Evolutionary conservation across 805 yeast genomes (phyloP), one percentile per base, ranked within the genome.

Genomic region (Clavispora phyllophila): DNA sequence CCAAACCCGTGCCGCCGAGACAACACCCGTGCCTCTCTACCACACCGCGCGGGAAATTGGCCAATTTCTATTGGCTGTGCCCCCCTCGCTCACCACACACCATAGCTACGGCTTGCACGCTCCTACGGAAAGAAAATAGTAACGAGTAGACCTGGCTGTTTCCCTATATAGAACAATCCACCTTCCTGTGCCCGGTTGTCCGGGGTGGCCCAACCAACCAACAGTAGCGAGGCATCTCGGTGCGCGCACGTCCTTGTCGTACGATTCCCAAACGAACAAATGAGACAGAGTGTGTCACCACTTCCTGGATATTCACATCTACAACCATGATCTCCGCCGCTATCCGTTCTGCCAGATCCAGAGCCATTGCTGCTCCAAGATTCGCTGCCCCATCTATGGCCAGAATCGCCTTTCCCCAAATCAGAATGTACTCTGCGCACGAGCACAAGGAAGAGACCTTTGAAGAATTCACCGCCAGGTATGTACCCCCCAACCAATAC

Each of bases 401-500:
- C 39, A 56, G 54, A 43, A 42, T 56, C 39, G 41, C 63, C 22
- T 44, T 57, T 32, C 59, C 60, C 44, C 66, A 58, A 46, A 48
- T 66, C 39, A 81, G 96, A 80, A 74, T 74, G 58, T 89, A 86
- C 77, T 84, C 95, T 42, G 33, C n/a, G 18, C 87, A 83, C 53
- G 33, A 29, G 18, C 87, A 83, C 54, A 33, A 33, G 36, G 96
- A 87, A 65, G 97, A 89, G 74, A 81, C 96, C 42, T 90, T 87
- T 54, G 97, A 89, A 72, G 96, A 90, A 73, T 89, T 88, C 77
- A 87, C 96, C 42, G 76, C 78, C 49, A 77, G 87, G 83, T 81
- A 76, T 50, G 76, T 57, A 45, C 32, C 27, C 29, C 26, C 15
- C 14, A 22, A 3, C 10, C 19, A 9, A 33, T 17, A 8, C 17